Evolutionary conservation across 2,329 filamentous ascomycete genomes (phyloP).

Genomic region (Cladorrhinum sp.): DNA sequence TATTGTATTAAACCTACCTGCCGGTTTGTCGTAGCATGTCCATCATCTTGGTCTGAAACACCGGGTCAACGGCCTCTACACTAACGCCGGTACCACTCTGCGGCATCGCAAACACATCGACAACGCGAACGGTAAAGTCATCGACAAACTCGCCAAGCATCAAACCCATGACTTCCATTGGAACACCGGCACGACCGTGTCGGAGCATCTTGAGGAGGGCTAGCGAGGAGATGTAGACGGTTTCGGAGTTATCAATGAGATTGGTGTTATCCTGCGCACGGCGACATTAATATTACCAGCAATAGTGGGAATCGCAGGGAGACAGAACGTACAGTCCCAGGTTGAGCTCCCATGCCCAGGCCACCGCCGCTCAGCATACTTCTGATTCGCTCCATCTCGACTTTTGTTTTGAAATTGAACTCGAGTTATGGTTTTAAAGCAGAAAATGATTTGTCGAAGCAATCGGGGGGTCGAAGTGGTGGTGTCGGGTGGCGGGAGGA

Average conservation of each 20-base stretch:
- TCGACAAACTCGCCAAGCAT: constrained; percentile 99
- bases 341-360: constrained; percentile 61
- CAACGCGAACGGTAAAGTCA: constrained; percentile 96
- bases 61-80: constrained; percentile 95
- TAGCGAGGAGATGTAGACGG: constrained; percentile 97
- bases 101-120: constrained; percentile 99
- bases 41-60: constrained; percentile 99
- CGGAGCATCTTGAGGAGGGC: constrained; percentile 98
- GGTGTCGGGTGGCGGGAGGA: neutral
- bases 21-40: constrained; percentile 98
- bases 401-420: neutral
- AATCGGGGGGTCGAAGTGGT: neutral
- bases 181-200: constrained; percentile 93
- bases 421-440: neutral
- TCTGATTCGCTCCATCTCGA: constrained; percentile 82
- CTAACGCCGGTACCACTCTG: constrained; percentile 97
- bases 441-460: neutral
- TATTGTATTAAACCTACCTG: constrained; percentile 56
- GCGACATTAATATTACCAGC: neutral
- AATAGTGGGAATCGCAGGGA: constrained; percentile 14
- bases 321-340: constrained; percentile 55
- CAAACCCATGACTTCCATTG: constrained; percentile 99
- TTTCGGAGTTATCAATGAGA: constrained; percentile 98
- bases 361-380: constrained; percentile 78
- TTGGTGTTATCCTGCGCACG: constrained; percentile 72